Evolutionary conservation across 768 basidiomycete genomes (phyloP).

Genomic region (Phylloporus sp.): DNA sequence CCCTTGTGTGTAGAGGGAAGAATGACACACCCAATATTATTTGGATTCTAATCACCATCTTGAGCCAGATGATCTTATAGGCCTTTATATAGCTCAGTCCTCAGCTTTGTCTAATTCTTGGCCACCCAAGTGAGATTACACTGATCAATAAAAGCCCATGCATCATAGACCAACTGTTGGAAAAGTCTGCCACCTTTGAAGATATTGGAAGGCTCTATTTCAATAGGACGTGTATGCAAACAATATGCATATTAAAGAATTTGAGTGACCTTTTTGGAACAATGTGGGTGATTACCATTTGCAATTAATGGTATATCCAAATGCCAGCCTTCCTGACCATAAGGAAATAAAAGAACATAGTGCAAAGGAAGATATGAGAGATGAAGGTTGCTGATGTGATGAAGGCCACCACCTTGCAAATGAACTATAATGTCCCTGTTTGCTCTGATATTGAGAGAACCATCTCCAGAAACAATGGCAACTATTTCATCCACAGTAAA

Average conservation of each 20-base stretch:
- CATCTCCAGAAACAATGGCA: conserved; percentile 36
- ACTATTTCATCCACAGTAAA: conserved; percentile 42
- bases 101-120: conserved; percentile 32
- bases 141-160: conserved; percentile 43
- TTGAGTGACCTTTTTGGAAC: conserved; percentile 26
- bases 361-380: conserved; percentile 36
- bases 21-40: conserved; percentile 29
- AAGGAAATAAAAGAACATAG: conserved; percentile 43
- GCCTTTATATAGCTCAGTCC: conserved; percentile 34
- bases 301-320: conserved; percentile 15
- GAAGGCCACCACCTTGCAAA: conserved; percentile 21
- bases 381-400: conserved; percentile 32
- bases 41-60: conserved; percentile 24
- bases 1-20: conserved; percentile 44
- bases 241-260: conserved; percentile 29
- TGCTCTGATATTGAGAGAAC: conserved; percentile 3
- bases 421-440: conserved; percentile 34
- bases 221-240: conserved; percentile 18
- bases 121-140: conserved; percentile 31
- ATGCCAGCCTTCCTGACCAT: conserved; percentile 38
- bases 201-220: conserved; percentile 22
- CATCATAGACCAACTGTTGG: conserved; percentile 43
- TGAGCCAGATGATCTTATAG: conserved; percentile 27
- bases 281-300: background rate
- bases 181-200: conserved; percentile 37